Conservation (phyloP, 2,329 filamentous ascomycete species). For the Neoscytalidium dimidiatum region DNA sequence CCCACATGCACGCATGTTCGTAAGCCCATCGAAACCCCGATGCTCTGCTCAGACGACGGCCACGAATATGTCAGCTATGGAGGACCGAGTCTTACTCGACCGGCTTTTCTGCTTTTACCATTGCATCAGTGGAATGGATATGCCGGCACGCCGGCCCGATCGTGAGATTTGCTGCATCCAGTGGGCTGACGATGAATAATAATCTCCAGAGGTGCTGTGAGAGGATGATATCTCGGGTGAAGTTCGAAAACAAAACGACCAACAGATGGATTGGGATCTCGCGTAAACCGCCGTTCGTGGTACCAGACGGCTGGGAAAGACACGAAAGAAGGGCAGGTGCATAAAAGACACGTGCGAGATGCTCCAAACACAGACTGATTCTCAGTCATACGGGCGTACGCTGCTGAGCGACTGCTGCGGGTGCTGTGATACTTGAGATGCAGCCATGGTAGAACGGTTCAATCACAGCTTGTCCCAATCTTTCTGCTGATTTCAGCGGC, state of each 20-base stretch:
- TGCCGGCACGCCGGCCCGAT: neutral
- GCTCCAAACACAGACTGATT: neutral
- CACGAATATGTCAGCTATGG: neutral
- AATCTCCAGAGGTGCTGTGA: neutral
- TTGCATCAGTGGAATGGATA: neutral
- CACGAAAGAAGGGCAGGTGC: neutral
- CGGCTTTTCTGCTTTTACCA: neutral
- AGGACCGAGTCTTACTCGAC: neutral
- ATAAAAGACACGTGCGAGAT: neutral
- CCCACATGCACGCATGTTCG: neutral
- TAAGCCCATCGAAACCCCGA: neutral
- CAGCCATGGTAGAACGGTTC: neutral
- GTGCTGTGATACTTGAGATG: neutral
- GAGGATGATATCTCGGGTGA: neutral
- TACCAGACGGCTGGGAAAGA: neutral
- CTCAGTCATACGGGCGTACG: neutral
- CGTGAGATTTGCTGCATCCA: neutral
- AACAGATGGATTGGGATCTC: conserved; percentile 1
- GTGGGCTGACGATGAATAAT: conserved; percentile 1
- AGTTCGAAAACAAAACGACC: neutral
- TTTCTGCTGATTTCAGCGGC: conserved; percentile 1
- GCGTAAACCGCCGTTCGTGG: conserved; percentile 7
- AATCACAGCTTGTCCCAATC: neutral
- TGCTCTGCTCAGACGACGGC: neutral
- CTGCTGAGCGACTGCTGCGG: neutral